Conservation (phyloP, 1,284 basidiomycete species). For the Anthracocystis walkeri region DNA sequence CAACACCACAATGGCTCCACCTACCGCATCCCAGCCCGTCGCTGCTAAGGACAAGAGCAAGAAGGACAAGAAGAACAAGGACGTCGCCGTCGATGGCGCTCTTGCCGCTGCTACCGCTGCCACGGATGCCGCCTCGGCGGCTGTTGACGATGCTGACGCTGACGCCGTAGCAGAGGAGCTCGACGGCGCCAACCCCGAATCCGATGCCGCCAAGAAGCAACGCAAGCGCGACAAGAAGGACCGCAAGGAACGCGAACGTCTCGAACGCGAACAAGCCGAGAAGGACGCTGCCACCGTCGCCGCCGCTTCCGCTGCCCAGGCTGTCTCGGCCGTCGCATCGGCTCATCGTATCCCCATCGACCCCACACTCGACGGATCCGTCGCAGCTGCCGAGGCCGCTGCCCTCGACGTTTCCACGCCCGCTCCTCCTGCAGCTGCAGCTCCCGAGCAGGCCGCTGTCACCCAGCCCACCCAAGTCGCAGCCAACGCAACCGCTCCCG, state of each 20-base stretch:
- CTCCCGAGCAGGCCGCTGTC: constrained; percentile 10
- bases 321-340: constrained; percentile 40
- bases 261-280: constrained; percentile 50
- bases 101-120: constrained; percentile 11
- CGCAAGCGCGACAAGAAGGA: constrained; percentile 53
- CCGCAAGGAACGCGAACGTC: constrained; percentile 38
- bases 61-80: constrained; percentile 21
- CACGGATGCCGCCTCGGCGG: constrained; percentile 4
- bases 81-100: constrained; percentile 7
- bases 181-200: background rate
- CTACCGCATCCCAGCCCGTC: constrained; percentile 13
- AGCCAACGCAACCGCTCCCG: constrained; percentile 8
- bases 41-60: constrained; percentile 25
- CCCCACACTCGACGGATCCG: constrained; percentile 25
- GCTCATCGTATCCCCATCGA: constrained; percentile 49
- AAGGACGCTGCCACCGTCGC: constrained; percentile 52
- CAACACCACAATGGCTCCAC: constrained; percentile 18
- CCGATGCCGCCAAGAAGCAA: constrained; percentile 23
- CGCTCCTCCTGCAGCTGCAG: constrained; percentile 1
- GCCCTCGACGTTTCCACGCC: constrained; percentile 9
- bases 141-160: constrained; percentile 30
- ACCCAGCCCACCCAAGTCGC: constrained; percentile 14
- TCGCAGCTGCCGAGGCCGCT: constrained; percentile 12
- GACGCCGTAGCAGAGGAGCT: constrained; percentile 24
- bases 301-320: constrained; percentile 47